Conservation (phyloP, 345 rosid species). For the Gossypium rotundifolium region DNA sequence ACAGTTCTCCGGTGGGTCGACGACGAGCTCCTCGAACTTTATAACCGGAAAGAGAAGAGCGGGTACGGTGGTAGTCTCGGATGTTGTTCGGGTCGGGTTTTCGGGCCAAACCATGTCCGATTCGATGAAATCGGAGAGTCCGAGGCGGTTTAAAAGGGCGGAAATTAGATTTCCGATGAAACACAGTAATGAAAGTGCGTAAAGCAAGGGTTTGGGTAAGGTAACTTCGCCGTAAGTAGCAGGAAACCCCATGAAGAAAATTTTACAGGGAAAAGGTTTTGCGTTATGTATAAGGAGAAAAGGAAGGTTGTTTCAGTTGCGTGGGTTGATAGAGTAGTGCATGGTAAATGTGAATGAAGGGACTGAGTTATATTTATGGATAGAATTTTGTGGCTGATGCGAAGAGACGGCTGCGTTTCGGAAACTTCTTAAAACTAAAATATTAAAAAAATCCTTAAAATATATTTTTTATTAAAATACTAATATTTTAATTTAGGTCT, state of each 20-base stretch:
- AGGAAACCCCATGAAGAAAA: conserved; percentile 64
- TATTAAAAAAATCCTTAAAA: no score
- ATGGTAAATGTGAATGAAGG: background rate
- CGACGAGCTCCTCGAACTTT: conserved; percentile 43
- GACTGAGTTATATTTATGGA: background rate
- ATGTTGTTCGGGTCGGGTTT: conserved; percentile 19
- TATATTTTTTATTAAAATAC: no score
- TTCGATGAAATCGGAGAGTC: conserved; percentile 75
- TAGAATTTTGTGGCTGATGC: background rate
- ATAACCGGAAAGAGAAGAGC: conserved; percentile 64
- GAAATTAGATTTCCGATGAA: conserved; percentile 45
- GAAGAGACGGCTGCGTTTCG: background rate
- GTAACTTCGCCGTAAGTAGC: conserved; percentile 63
- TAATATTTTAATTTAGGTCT: no score
- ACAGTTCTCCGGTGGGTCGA: conserved; percentile 56
- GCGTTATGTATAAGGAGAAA: no score
- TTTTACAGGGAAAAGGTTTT: no score
- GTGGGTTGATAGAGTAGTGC: background rate
- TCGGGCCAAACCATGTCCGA: conserved; percentile 57
- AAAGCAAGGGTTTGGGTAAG: conserved; percentile 62
- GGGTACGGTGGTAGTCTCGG: conserved; percentile 42
- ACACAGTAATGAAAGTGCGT: conserved; percentile 55
- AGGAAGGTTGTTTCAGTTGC: background rate
- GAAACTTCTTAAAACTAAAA: no score
- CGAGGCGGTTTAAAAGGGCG: conserved; percentile 47